A percentile compares a stretch with the other conserved stretches of the same genome.
Evolutionary conservation across 148 eudicot genomes (phyloP).

Genomic region (Rhododendron simsii): DNA sequence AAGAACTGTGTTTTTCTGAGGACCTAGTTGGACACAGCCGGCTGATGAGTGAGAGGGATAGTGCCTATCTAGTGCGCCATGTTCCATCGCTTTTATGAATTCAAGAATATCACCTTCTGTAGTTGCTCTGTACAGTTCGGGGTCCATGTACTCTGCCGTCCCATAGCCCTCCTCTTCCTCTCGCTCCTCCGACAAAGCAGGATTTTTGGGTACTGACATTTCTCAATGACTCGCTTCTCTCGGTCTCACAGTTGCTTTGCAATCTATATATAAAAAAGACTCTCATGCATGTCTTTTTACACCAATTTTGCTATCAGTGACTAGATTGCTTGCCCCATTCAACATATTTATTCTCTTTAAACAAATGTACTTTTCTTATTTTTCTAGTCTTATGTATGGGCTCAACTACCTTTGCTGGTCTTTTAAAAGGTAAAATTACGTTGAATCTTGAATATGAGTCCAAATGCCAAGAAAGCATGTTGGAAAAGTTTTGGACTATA

Average conservation of each 20-base stretch:
- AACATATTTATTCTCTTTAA: background rate
- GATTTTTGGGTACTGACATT: slow-evolving; percentile 16
- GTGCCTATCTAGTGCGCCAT: background rate
- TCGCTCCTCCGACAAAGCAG: slow-evolving; percentile 8
- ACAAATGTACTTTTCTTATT: background rate
- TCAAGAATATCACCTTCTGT: slow-evolving; percentile 22
- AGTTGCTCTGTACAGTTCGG: slow-evolving; percentile 19
- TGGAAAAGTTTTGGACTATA: background rate
- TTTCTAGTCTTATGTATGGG: background rate
- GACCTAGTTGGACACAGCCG: slow-evolving; percentile 21
- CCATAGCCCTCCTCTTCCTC: slow-evolving; percentile 16
- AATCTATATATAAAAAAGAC: background rate
- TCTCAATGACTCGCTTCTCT: background rate
- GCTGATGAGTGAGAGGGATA: slow-evolving; percentile 8
- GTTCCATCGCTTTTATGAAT: slow-evolving; percentile 18
- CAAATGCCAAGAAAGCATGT: background rate
- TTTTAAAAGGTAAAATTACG: background rate
- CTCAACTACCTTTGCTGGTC: background rate
- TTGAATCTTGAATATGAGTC: background rate
- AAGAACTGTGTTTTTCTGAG: slow-evolving; percentile 25
- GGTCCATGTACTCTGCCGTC: slow-evolving; percentile 22
- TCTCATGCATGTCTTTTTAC: background rate
- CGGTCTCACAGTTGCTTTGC: background rate
- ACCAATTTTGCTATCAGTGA: background rate
- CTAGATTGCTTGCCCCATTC: background rate